These are phyloP conservation scores for Nakaseomyces kungkrabaensis DNA, from an alignment of 1,139 yeast genomes.

Conservation along the genomic window DNA sequence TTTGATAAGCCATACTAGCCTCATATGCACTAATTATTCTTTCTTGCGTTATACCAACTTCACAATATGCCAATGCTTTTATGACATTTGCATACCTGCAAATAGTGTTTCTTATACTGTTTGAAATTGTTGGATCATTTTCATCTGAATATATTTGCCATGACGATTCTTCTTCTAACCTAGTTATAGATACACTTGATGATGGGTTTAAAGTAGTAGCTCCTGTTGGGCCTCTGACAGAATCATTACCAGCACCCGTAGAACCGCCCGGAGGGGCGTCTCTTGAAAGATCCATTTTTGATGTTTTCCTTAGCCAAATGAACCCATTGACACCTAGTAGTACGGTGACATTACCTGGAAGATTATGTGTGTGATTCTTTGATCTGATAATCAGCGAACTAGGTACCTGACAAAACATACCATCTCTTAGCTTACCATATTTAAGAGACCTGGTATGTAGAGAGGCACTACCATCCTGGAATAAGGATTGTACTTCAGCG, in stretches of 20 bases:
- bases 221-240: slow-evolving; percentile 30
- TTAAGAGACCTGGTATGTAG: slow-evolving; percentile 90
- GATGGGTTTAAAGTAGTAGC: slow-evolving; percentile 43
- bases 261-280: slow-evolving; percentile 28
- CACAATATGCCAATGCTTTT: slow-evolving; percentile 69
- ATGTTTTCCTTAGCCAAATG: slow-evolving; percentile 80
- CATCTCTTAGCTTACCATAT: slow-evolving; percentile 91
- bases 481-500: slow-evolving; percentile 90
- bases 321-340: slow-evolving; percentile 92
- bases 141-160: slow-evolving; percentile 92
- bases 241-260: slow-evolving; percentile 34
- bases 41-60: slow-evolving; percentile 76
- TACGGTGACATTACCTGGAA: slow-evolving; percentile 85
- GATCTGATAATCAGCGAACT: slow-evolving; percentile 73
- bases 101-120: slow-evolving; percentile 58
- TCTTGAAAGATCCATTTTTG: slow-evolving; percentile 28
- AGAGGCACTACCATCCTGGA: slow-evolving; percentile 85
- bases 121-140: slow-evolving; percentile 58
- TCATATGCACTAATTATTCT: slow-evolving; percentile 78
- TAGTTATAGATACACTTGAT: slow-evolving; percentile 61
- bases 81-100: slow-evolving; percentile 80
- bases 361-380: slow-evolving; percentile 72
- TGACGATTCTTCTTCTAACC: slow-evolving; percentile 87
- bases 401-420: slow-evolving; percentile 72
- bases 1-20: slow-evolving; percentile 70